Evolutionary conservation across 2,329 filamentous ascomycete species (phyloP).

Genomic region (Cercospora sp.): DNA sequence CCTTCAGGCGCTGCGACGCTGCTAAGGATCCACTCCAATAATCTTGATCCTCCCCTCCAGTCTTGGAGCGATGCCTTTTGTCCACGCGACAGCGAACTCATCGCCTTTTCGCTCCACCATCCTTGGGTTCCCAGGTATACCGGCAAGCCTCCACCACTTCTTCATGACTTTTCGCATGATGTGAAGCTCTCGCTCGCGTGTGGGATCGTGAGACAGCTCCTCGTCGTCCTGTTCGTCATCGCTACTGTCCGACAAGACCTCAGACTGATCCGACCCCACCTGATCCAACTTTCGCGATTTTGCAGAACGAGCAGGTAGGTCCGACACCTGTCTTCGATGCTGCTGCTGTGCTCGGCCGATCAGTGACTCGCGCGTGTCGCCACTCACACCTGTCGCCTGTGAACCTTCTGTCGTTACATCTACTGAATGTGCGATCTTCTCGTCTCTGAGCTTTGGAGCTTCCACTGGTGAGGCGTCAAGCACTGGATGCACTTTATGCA

Average conservation of each 20-base stretch:
- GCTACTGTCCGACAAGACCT: slow-evolving; percentile 37
- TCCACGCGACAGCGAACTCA: slow-evolving; percentile 69
- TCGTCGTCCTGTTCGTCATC: slow-evolving; percentile 41
- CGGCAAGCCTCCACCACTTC: slow-evolving; percentile 71
- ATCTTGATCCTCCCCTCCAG: slow-evolving; percentile 71
- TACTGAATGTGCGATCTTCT: slow-evolving; percentile 14
- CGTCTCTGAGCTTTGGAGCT: not conserved
- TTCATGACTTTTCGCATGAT: slow-evolving; percentile 68
- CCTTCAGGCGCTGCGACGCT: not conserved
- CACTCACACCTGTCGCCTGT: slow-evolving; percentile 5
- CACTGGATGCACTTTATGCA: slow-evolving; percentile 54
- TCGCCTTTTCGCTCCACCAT: slow-evolving; percentile 59
- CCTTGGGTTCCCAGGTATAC: slow-evolving; percentile 54
- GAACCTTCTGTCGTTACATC: slow-evolving; percentile 18
- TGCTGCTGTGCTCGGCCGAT: slow-evolving; percentile 25
- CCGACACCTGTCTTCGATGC: slow-evolving; percentile 16
- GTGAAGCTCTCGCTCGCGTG: slow-evolving; percentile 57
- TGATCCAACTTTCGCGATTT: slow-evolving; percentile 14
- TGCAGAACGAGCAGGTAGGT: slow-evolving; percentile 18
- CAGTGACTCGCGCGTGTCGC: slow-evolving; percentile 20
- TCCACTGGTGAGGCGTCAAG: slow-evolving; percentile 28
- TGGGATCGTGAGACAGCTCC: slow-evolving; percentile 48
- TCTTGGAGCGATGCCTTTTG: slow-evolving; percentile 72
- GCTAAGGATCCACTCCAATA: slow-evolving; percentile 13
- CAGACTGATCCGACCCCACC: slow-evolving; percentile 7